phyloP scores from a whole-genome alignment of 2,329 filamentous ascomycete species.

The Aspergillus floridensis region DNA sequence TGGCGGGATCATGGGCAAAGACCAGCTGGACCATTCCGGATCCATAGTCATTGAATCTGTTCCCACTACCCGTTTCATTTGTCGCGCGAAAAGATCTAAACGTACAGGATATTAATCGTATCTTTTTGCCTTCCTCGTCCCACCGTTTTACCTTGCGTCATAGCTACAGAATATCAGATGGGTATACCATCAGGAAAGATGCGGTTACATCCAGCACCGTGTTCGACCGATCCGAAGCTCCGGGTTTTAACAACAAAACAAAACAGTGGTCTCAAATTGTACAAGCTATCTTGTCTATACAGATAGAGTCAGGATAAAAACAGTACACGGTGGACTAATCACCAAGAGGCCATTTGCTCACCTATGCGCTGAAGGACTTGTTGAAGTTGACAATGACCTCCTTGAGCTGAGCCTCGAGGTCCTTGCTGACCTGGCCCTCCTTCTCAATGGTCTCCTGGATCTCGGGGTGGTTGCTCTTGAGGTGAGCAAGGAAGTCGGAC shows the following conservation, averaged over 20 bases:
- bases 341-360: conserved; percentile 35
- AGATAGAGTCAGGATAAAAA: conserved; percentile 43
- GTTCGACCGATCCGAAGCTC: conserved; percentile 19
- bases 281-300: conserved; percentile 47
- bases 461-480: conserved; percentile 85
- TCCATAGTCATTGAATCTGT: conserved; percentile 20
- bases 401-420: conserved; percentile 64
- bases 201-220: conserved; percentile 11
- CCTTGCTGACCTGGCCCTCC: conserved; percentile 95
- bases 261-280: conserved; percentile 46
- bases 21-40: conserved; percentile 23
- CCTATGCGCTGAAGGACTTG: conserved; percentile 74
- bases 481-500: conserved; percentile 85
- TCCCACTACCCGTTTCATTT: conserved; percentile 26
- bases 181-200: conserved; percentile 21
- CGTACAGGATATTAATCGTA: conserved; percentile 43
- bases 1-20: conserved; percentile 17
- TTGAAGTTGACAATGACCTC: conserved; percentile 77
- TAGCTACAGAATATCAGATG: conserved; percentile 28
- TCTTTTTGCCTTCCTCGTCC: conserved; percentile 28
- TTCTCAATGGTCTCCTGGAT: conserved; percentile 84
- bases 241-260: conserved; percentile 32
- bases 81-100: conserved; percentile 39
- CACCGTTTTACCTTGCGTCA: conserved; percentile 24
- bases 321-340: conserved; percentile 34